Base-by-base conservation (phyloP, 2,329 filamentous ascomycete genomes). In the Sporothrix pallida region DNA sequence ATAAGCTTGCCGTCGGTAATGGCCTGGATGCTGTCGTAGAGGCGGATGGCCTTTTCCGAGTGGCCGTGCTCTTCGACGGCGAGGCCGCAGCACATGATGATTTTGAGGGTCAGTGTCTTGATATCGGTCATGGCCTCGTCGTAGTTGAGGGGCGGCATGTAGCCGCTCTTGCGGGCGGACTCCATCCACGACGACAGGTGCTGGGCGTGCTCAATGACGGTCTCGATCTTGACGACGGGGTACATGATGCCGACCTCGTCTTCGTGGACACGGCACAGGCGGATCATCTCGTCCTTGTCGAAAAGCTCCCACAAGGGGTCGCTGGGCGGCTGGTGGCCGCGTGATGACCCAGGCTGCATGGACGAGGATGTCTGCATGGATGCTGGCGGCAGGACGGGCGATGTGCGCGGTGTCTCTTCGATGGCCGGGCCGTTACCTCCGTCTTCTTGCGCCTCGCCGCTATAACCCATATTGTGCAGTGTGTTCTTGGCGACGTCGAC, bases 221-320 rank as follows among this genome's bases (percentile, higher is more conserved):
- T 86, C 58, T 92, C 88, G 50, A 97, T 92, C 77, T 93, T 88
- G 65, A 97, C 81, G 3, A 97, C 88, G 0, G 95, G 95, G 80
- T 97, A 97, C 93, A 97, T 97, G 78, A 95, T 88, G 60, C 93
- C 93, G 78, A 97, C 91, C 80, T 98, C 95, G 78, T 98, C 94
- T 77, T 97, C 93, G 79, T 96, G 95, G 0, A 97, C 85, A 15
- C 89, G 87, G 76, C 93, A 93, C 15, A 98, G 83, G 1, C 93
- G 89, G 23, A 95, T 81, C 78, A 96, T 93, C 79, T 98, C 94
- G 50, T 94, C 90, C 78, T 91, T 91, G 72, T 88, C 88, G 68
- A 97, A 88, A 2, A 37, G 31, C 8, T 90, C 86, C 89, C 94
- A 95, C 42, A 98, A 87, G 0, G 94, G 94, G 79, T 98, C 95